Conservation (phyloP, 2,329 filamentous ascomycete species). For the Sporothrix pseudoabietina region DNA sequence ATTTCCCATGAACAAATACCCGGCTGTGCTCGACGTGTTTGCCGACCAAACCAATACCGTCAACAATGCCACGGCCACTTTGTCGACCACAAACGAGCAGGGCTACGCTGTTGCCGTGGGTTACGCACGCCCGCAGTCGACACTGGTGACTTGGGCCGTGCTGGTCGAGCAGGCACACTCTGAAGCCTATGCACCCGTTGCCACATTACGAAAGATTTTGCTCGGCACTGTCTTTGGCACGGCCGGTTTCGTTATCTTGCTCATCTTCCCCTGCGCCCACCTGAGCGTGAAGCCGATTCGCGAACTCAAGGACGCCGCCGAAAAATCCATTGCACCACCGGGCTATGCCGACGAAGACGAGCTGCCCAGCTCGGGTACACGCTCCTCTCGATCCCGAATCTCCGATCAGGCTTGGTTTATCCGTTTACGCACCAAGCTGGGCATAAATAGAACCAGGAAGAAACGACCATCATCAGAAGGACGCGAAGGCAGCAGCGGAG, state of each 20-base stretch:
- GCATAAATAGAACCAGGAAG: conserved; percentile 35
- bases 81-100: conserved; percentile 75
- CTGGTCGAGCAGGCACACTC: conserved; percentile 72
- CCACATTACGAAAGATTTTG: conserved; percentile 74
- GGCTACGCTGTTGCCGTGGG: conserved; percentile 73
- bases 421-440: conserved; percentile 40
- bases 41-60: conserved; percentile 50
- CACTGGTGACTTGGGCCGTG: conserved; percentile 78
- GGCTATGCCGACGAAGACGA: conserved; percentile 60
- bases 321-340: conserved; percentile 69
- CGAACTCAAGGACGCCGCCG: conserved; percentile 72
- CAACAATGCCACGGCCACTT: conserved; percentile 69
- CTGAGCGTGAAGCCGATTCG: conserved; percentile 79
- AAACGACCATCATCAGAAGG: conserved; percentile 38
- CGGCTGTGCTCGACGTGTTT: conserved; percentile 64
- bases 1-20: conserved; percentile 65
- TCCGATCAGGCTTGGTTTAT: conserved; percentile 50
- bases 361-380: conserved; percentile 46
- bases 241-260: conserved; percentile 68
- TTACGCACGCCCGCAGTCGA: conserved; percentile 68
- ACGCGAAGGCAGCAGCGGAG: conserved; percentile 47
- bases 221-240: conserved; percentile 85
- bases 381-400: conserved; percentile 48
- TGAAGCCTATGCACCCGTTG: conserved; percentile 77
- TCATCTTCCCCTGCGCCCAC: conserved; percentile 79